phyloP scores from a whole-genome alignment of 1,284 basidiomycete species.

The Sanghuangporus baumii region DNA sequence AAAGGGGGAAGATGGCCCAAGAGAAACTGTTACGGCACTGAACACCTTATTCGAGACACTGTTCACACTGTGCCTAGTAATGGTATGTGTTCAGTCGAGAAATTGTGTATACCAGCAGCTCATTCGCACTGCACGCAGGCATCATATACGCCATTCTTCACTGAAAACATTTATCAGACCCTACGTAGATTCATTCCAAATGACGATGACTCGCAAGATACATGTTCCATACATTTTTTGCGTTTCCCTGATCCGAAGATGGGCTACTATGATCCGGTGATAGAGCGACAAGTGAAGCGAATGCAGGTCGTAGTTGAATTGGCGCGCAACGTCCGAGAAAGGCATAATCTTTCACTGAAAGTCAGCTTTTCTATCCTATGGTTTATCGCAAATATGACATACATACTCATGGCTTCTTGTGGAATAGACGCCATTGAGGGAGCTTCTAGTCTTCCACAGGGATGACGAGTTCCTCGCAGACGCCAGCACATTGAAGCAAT shows the following conservation, averaged over 20 bases:
- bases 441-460: background rate
- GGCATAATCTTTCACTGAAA: constrained; percentile 84
- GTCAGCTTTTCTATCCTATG: constrained; percentile 32
- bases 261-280: background rate
- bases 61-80: background rate
- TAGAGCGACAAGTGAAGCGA: constrained; percentile 54
- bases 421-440: background rate
- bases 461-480: background rate
- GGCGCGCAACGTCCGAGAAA: constrained; percentile 85
- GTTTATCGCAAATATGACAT: too few species aligned
- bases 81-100: background rate
- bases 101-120: background rate
- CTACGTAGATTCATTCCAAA: background rate
- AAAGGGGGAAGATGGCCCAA: constrained; percentile 90
- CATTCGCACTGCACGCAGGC: background rate
- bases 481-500: background rate
- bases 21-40: constrained; percentile 60
- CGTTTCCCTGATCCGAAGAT: background rate
- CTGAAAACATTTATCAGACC: background rate
- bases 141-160: background rate
- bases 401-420: too few species aligned
- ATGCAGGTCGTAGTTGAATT: constrained; percentile 96
- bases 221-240: background rate
- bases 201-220: background rate
- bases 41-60: background rate